Evolutionary conservation across 73 alveolate species (phyloP), one percentile per base, ranked within the genome.

Genomic region (Symbiodinium natans): DNA sequence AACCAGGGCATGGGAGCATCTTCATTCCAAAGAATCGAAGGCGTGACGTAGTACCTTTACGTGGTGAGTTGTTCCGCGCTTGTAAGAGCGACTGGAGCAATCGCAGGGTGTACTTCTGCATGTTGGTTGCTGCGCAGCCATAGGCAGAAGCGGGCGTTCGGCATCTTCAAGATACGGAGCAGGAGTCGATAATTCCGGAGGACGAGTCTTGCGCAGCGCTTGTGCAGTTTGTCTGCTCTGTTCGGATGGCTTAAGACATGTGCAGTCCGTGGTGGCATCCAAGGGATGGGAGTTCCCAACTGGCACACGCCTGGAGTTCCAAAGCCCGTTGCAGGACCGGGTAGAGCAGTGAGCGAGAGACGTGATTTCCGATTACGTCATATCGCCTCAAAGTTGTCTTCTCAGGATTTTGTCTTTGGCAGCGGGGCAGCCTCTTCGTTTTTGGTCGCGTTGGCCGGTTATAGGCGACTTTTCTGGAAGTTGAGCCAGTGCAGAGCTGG

Each of bases 231-330:
- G 80, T n/a, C n/a, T n/a, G n/a, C n/a, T n/a, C n/a, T n/a, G n/a
- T n/a, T n/a, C n/a, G n/a, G 63, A 48, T 17, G 23, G 17, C 63
- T 48, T 25, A 59, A 59, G 6, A 6, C 59, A 6, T 46, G 59
- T 46, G 13, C 21, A 46, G 13, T 13, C 59, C 59, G 59, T 46
- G 13, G 10, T 86, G 19, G 31, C 43, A 13, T 34, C 33, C 29
- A 46, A 90, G 96, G 96, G 87, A 38, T 90, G 96, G 96, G 87
- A 71, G 52, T 90, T 90, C 34, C 96, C 96, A 13, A 11, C 77
- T 83, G 96, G 96, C 19, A 90, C 96, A 17, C 86, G 87, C 31
- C 46, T 90, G 39, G 88, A 80, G 41, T 90, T 90, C 77, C 75
- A 19, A 52, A 90, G 96, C 77, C 34, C 31, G 33, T 11, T 90